Base-by-base conservation (phyloP, 2,329 filamentous ascomycete species). In the Pezizomycotina sp. region DNA sequence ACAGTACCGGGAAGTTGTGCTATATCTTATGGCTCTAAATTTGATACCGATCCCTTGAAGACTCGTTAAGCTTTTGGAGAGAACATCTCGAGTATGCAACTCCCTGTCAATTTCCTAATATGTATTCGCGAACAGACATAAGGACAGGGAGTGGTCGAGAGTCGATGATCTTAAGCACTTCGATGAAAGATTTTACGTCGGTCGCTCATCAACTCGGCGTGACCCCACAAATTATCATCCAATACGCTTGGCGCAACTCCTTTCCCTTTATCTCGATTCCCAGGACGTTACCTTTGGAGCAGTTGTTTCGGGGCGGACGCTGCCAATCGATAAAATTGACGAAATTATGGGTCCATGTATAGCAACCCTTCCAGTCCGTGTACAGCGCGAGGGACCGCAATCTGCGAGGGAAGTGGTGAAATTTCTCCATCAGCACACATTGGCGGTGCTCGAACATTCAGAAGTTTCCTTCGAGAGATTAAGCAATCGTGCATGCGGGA, bases 311-410 rank as follows among this genome's bases (percentile, higher is more conserved):
- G 83, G 83, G 2, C 67, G 84, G 36, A 81, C 77, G 1, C 56
- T 83, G n/a, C 69, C 79, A 0, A 54, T 92, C 2, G 53, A 63
- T 3, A 69, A 65, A 0, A 70, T 92, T 21, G 81, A 92, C 45
- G 61, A 68, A 1, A 67, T 84, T 3, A 62, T 86, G 37, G 84
- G 84, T 0, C 84, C 84, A 6, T 89, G 78, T 49, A 72, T 93
- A 32, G 63, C 74, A 1, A 77, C 79, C 0, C 57, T 89, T 5
- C 84, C 84, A 2, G 60, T 82, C 1, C 66, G 81, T n/a, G 56
- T 75, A 3, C 62, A 79, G 40, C 49, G 77, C 0, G 58, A 60
- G 1, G 60, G 62, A 6, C 59, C 66, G 31, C 55, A 56, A 8
- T 68, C 61, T 0, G 61, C 72, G 4, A 52, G 57, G 4, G 74